phyloP scores from a whole-genome alignment of 2,329 filamentous ascomycete species.

The Exophiala sp. region DNA sequence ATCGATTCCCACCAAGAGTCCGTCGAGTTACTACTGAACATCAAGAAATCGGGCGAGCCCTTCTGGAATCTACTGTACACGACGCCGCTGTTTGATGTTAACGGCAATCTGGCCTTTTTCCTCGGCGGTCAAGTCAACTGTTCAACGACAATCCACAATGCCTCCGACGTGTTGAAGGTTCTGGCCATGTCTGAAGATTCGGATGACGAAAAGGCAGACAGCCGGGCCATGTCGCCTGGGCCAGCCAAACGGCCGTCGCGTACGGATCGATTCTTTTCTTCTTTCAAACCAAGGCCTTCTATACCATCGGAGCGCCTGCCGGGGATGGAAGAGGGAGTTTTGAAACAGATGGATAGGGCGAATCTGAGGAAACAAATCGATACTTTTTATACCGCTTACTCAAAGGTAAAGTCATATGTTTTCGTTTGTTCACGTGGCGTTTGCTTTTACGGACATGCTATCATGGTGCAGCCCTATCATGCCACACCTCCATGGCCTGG shows the following conservation, averaged over 20 bases:
- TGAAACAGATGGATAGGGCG: slow-evolving; percentile 35
- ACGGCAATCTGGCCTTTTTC: slow-evolving; percentile 48
- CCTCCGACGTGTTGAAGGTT: slow-evolving; percentile 48
- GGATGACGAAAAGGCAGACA: slow-evolving; percentile 11
- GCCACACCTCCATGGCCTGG: too few relatives aligned
- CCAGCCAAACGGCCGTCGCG: slow-evolving; percentile 27
- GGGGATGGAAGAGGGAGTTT: slow-evolving; percentile 40
- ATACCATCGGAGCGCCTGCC: slow-evolving; percentile 30
- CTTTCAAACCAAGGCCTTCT: slow-evolving; percentile 29
- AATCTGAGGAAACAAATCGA: slow-evolving; percentile 38
- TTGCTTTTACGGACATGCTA: too few relatives aligned
- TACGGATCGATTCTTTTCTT: slow-evolving; percentile 34
- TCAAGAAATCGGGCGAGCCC: slow-evolving; percentile 46
- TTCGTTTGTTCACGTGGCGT: too few relatives aligned
- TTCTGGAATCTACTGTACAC: slow-evolving; percentile 55
- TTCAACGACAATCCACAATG: slow-evolving; percentile 48
- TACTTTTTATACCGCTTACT: slow-evolving; percentile 42
- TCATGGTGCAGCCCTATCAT: too few relatives aligned
- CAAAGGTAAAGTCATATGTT: slow-evolving; percentile 33
- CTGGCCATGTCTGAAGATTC: slow-evolving; percentile 37
- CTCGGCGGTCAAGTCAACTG: slow-evolving; percentile 55
- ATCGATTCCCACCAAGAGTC: slow-evolving; percentile 43
- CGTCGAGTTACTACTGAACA: slow-evolving; percentile 49
- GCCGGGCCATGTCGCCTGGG: neutral
- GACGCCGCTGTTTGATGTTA: slow-evolving; percentile 47